Evolutionary conservation across 164 flowering plant species (phyloP).

Genomic region (Macadamia tetraphylla): DNA sequence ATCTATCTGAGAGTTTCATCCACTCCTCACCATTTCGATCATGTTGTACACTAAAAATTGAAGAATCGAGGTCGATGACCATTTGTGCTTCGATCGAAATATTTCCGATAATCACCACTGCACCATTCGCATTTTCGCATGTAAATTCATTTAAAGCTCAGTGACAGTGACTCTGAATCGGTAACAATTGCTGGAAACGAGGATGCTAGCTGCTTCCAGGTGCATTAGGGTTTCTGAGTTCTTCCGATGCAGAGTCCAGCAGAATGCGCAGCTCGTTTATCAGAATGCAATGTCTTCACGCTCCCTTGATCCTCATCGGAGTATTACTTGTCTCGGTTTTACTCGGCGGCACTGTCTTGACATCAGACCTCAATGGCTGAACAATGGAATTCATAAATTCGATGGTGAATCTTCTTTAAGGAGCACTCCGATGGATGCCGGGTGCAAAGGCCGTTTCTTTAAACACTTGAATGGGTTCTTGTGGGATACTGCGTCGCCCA

Average conservation of each 20-base stretch:
- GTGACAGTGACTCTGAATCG: too few species aligned
- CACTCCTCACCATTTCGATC: too few species aligned
- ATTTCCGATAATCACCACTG: too few species aligned
- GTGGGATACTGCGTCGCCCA: slow-evolving; percentile 17
- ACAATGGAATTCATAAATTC: not conserved
- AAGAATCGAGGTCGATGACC: too few species aligned
- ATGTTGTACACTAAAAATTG: too few species aligned
- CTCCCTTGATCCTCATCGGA: slow-evolving; percentile 1
- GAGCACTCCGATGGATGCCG: not conserved
- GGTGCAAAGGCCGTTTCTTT: slow-evolving; percentile 3
- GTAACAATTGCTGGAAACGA: too few species aligned
- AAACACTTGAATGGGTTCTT: slow-evolving; percentile 20
- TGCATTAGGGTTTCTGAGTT: slow-evolving; percentile 13
- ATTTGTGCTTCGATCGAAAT: too few species aligned
- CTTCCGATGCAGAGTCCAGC: slow-evolving; percentile 1
- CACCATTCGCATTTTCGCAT: too few species aligned
- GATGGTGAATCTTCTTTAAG: slow-evolving; percentile 1
- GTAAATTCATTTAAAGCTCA: too few species aligned
- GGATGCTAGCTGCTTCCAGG: slow-evolving; percentile 15
- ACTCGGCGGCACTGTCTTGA: not conserved
- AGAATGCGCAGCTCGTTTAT: not conserved
- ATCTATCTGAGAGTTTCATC: too few species aligned
- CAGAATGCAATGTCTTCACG: slow-evolving; percentile 1
- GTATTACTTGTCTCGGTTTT: not conserved
- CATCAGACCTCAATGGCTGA: not conserved